Base-by-base conservation (phyloP, 2,329 filamentous ascomycete species). In the Seiridium unicorne region DNA sequence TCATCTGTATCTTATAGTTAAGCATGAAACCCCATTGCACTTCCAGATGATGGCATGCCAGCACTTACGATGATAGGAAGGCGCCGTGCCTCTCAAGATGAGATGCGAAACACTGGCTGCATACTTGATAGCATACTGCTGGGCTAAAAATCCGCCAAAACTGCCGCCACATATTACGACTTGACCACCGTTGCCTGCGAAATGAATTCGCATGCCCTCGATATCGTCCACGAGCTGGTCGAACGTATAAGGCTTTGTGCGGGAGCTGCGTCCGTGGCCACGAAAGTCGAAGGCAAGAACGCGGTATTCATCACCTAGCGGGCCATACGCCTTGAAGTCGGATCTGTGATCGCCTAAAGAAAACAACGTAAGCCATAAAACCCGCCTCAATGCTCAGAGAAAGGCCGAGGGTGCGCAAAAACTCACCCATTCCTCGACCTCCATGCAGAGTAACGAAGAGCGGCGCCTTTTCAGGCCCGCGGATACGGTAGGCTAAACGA, bases 61-160 rank as follows among this genome's bases (percentile, higher is more conserved):
- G 18, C 5, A 62, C 72, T 61, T 64, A 71, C 74, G 75, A 60
- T 77, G 75, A 60, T 74, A 72, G 4, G 69, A 72, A 3, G 74
- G 65, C 1, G 74, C 74, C 1, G 75, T 76, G 3, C 74, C 75
- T 8, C 75, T 64, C 3, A 77, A 65, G 32, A 77, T 70, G 51
- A 77, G 56, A 55, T 73, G 65, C 5, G 68, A 69, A 1, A 76
- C 68, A 2, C 66, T 60, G 0, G 66, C 40, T 1, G 72, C 64
- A 55, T 76, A 76, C 36, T 72, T 69, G 58, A 77, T 75, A 10
- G 74, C 73, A 60, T 77, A 77, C 4, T 75, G 71, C 60, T 74
- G 72, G 0, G 75, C 75, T 4, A 77, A 62, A 44, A 73, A 77
- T 0, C 74, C 75, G 8, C 75, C 75, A 49, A 77, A 77, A 59